Evolutionary conservation across 495 filamentous ascomycete species (phyloP).

Genomic region (Hyaloscypha finlandica): DNA sequence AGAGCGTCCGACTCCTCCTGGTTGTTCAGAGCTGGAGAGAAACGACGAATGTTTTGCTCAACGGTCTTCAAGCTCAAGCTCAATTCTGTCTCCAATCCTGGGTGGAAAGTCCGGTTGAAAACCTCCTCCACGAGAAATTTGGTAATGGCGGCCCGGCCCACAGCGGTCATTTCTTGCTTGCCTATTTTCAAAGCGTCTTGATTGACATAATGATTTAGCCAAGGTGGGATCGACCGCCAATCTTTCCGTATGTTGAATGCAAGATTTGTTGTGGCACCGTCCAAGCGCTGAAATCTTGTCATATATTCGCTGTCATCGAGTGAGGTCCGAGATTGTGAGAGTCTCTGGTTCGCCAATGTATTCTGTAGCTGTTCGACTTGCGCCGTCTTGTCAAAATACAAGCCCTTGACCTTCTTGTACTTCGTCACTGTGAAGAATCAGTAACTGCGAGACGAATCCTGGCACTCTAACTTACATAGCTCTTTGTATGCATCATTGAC

Average conservation of each 20-base stretch:
- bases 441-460: neutral
- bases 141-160: conserved; percentile 88
- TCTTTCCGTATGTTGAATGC: conserved; percentile 94
- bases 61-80: conserved; percentile 81
- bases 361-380: conserved; percentile 97
- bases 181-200: conserved; percentile 77
- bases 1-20: conserved; percentile 90
- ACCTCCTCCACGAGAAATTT: conserved; percentile 91
- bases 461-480: conserved; percentile 53
- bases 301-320: conserved; percentile 95
- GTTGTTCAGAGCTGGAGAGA: conserved; percentile 66
- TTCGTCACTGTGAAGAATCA: conserved; percentile 48
- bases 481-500: conserved; percentile 49
- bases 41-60: conserved; percentile 83
- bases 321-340: conserved; percentile 91
- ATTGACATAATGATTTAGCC: conserved; percentile 78
- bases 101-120: conserved; percentile 90
- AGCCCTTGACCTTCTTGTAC: conserved; percentile 96
- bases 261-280: conserved; percentile 92
- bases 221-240: conserved; percentile 78
- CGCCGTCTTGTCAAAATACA: conserved; percentile 93
- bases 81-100: conserved; percentile 72
- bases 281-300: conserved; percentile 86
- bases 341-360: conserved; percentile 89
- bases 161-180: conserved; percentile 95